These are phyloP conservation scores for Panicum hallii DNA, from an alignment of 202 grass and related monocot genomes.

Conservation along the genomic window DNA sequence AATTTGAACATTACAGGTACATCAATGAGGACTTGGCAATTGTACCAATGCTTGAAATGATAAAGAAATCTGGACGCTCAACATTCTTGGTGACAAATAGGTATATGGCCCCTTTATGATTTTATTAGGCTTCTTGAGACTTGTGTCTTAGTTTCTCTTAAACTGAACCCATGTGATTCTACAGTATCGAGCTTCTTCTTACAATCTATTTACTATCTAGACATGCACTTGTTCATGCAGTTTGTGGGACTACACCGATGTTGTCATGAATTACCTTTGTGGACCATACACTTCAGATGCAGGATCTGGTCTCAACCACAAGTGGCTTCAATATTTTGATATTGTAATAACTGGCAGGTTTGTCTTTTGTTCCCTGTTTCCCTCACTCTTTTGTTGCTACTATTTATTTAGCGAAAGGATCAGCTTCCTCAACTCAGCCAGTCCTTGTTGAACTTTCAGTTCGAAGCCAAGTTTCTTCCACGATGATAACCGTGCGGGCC, in stretches of 20 bases:
- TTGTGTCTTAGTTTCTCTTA: slow-evolving; percentile 16
- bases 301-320: slow-evolving; percentile 58
- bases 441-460: slow-evolving; percentile 55
- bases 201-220: slow-evolving; percentile 30
- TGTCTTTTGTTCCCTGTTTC: slow-evolving; percentile 29
- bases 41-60: slow-evolving; percentile 98
- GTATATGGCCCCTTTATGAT: slow-evolving; percentile 48
- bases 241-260: slow-evolving; percentile 97
- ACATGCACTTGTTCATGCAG: slow-evolving; percentile 53
- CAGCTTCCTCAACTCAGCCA: slow-evolving; percentile 34
- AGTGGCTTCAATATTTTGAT: slow-evolving; percentile 96
- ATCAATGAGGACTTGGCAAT: slow-evolving; percentile 93
- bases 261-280: slow-evolving; percentile 97
- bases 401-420: slow-evolving; percentile 36
- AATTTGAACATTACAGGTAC: slow-evolving; percentile 65
- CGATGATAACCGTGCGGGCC: slow-evolving; percentile 83
- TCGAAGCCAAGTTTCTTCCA: slow-evolving; percentile 96
- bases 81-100: slow-evolving; percentile 98
- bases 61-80: slow-evolving; percentile 78
- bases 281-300: slow-evolving; percentile 62
- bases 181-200: slow-evolving; percentile 19
- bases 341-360: slow-evolving; percentile 97
- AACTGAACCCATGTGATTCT: slow-evolving; percentile 24
- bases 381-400: slow-evolving; percentile 25
- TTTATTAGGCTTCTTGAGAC: slow-evolving; percentile 28